Evolutionary conservation across 116 monocot genomes (phyloP).

Genomic region (Papilionanthe hybrid): DNA sequence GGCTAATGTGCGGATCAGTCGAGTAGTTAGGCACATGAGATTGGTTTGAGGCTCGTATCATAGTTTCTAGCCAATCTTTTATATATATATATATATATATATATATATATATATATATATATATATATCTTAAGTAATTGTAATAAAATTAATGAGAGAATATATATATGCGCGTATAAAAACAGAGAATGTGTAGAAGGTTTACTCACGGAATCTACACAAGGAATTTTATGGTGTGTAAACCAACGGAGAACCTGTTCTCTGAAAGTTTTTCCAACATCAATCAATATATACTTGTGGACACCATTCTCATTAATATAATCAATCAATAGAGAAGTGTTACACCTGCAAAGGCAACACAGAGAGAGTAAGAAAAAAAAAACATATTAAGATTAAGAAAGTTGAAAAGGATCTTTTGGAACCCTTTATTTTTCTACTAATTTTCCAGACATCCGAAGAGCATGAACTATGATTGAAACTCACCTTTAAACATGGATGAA

Average conservation of each 20-base stretch:
- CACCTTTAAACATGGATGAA: background rate
- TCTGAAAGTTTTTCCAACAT: slow-evolving; percentile 94
- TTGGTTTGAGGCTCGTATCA: too few species aligned
- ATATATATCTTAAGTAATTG: background rate
- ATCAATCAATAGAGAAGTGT: slow-evolving; percentile 92
- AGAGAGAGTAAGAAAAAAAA: background rate
- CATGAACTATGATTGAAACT: background rate
- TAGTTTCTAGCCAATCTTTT: too few species aligned
- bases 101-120: too few species aligned
- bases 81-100: too few species aligned
- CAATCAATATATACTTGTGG: slow-evolving; percentile 79
- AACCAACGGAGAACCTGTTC: slow-evolving; percentile 98
- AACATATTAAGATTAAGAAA: background rate
- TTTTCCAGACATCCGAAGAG: background rate
- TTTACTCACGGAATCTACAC: slow-evolving; percentile 77
- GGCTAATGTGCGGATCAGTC: too few species aligned
- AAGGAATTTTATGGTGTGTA: slow-evolving; percentile 79
- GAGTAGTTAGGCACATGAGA: too few species aligned
- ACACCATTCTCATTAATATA: slow-evolving; percentile 39
- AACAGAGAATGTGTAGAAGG: background rate
- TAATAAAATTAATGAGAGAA: background rate
- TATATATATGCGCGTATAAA: background rate
- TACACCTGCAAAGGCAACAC: slow-evolving; percentile 48
- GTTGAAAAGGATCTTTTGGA: background rate
- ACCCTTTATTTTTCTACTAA: background rate